A percentile compares a stretch with the other conserved stretches of the same genome.
Conservation (phyloP, 2,329 filamentous ascomycete genomes). For the Aspergillus vadensis region DNA sequence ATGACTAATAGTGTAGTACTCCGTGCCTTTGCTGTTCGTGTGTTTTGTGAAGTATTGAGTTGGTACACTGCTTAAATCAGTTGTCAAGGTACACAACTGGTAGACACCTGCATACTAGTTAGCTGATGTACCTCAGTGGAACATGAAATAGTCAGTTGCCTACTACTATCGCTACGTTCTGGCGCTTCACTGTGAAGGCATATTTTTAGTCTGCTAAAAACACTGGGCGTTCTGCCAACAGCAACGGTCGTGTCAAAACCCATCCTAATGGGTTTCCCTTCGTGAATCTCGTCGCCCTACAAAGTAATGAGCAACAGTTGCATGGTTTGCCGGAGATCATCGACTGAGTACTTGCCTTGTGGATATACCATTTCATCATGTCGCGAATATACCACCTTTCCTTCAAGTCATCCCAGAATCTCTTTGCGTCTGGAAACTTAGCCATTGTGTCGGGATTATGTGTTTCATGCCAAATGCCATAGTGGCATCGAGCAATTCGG, state of each 20-base stretch:
- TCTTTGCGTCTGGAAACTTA: not conserved
- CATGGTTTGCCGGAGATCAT: not conserved
- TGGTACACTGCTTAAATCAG: conserved; percentile 23
- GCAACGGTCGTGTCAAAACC: fast-evolving
- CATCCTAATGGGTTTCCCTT: conserved; percentile 17
- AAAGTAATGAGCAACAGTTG: not conserved
- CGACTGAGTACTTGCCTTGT: conserved; percentile 16
- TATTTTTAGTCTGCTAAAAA: not conserved
- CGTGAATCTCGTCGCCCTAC: conserved; percentile 8
- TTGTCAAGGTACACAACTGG: conserved; percentile 16
- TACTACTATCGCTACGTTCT: not conserved
- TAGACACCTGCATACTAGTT: conserved; percentile 6
- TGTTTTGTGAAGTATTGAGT: conserved; percentile 14
- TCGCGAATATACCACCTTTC: conserved; percentile 5
- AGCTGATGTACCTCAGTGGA: not conserved
- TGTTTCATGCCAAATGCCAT: conserved; percentile 6
- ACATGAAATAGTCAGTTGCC: not conserved
- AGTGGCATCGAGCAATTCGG: conserved; percentile 24
- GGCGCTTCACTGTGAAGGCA: conserved; percentile 13
- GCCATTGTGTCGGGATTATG: not conserved
- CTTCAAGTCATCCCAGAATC: conserved; percentile 8
- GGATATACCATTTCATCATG: conserved; percentile 26
- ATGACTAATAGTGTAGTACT: conserved; percentile 15
- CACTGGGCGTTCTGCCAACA: fast-evolving
- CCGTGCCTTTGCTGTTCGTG: conserved; percentile 12